Evolutionary conservation across 345 rosid species (phyloP).

Genomic region (Salix purpurea): DNA sequence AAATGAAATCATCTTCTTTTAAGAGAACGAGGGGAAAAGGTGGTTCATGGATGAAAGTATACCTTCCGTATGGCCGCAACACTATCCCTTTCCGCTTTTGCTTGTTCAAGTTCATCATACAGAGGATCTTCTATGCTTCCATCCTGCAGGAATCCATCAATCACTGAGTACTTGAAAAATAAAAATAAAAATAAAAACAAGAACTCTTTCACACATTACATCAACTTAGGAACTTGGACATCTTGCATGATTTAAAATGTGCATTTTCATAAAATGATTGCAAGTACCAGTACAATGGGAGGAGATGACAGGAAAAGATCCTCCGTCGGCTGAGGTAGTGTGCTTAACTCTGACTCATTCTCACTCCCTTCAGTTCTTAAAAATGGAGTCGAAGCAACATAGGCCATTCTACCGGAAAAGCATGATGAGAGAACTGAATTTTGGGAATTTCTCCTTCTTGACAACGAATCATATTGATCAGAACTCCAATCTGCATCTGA

Average conservation of each 20-base stretch:
- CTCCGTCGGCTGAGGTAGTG: conserved; percentile 16
- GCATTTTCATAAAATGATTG: conserved; percentile 6
- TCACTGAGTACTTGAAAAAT: conserved; percentile 2
- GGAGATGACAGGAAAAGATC: conserved; percentile 40
- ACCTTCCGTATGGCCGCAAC: conserved; percentile 70
- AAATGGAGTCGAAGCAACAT: conserved; percentile 12
- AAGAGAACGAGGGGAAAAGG: background rate
- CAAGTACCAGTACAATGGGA: conserved; percentile 55
- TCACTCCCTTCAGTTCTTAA: conserved; percentile 27
- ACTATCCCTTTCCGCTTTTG: conserved; percentile 66
- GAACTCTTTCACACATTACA: background rate
- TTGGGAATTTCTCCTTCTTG: conserved; percentile 34
- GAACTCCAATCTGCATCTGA: conserved; percentile 32
- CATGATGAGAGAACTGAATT: conserved; percentile 31
- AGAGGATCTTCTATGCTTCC: conserved; percentile 43
- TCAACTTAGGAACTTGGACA: background rate
- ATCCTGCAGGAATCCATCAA: conserved; percentile 51
- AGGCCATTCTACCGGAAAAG: conserved; percentile 31
- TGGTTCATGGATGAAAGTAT: background rate
- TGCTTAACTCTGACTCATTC: conserved; percentile 21
- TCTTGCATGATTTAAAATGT: background rate
- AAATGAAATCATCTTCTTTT: background rate
- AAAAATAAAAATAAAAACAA: background rate
- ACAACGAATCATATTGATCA: conserved; percentile 37
- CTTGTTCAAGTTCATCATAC: conserved; percentile 47